Evolutionary conservation across 352 stramenopile genomes (phyloP).

Genomic region (Globisporangium heterothallicum): DNA sequence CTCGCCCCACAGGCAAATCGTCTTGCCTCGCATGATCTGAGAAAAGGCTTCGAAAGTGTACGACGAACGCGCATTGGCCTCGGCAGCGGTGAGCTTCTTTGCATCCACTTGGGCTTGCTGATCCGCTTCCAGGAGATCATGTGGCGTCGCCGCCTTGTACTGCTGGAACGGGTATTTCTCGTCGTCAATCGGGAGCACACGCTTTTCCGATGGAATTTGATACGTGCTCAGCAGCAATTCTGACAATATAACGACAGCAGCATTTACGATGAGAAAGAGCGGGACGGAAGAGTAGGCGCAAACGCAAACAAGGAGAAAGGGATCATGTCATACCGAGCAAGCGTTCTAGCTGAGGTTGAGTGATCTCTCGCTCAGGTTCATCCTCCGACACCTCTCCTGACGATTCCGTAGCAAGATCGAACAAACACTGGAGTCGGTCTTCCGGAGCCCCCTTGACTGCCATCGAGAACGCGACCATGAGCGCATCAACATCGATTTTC

Average conservation of each 20-base stretch:
- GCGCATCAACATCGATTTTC: slow-evolving; percentile 61
- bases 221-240: slow-evolving; percentile 71
- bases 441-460: slow-evolving; percentile 68
- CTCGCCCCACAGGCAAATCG: slow-evolving; percentile 80
- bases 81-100: slow-evolving; percentile 49
- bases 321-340: slow-evolving; percentile 26
- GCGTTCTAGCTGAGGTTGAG: slow-evolving; percentile 51
- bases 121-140: slow-evolving; percentile 29
- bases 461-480: slow-evolving; percentile 81
- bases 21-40: slow-evolving; percentile 75
- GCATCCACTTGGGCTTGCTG: slow-evolving; percentile 36
- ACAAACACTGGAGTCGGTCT: slow-evolving; percentile 66
- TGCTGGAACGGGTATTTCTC: slow-evolving; percentile 76
- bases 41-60: slow-evolving; percentile 79
- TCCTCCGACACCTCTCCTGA: slow-evolving; percentile 14
- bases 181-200: slow-evolving; percentile 57
- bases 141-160: slow-evolving; percentile 43
- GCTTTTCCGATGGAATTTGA: slow-evolving; percentile 83
- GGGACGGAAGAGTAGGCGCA: too few relatives aligned
- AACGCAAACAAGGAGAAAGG: not conserved
- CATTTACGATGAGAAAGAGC: not conserved
- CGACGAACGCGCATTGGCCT: slow-evolving; percentile 35
- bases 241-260: slow-evolving; percentile 1
- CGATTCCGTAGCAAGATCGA: slow-evolving; percentile 53
- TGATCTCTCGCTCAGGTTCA: slow-evolving; percentile 41